Conservation (phyloP, 345 rosid genomes). For the Lenwebbia sp. region DNA sequence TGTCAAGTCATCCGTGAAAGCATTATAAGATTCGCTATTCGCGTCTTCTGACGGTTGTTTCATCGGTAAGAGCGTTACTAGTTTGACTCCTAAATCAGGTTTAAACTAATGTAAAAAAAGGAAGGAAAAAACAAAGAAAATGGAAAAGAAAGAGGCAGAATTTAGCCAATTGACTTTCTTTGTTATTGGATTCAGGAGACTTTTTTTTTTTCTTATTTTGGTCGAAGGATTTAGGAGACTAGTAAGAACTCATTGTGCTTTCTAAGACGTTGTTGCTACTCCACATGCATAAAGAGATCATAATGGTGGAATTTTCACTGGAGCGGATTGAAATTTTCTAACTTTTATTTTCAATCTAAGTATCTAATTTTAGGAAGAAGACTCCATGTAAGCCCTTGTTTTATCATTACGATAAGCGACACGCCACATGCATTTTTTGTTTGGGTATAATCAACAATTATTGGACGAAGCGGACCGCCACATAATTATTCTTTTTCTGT, state of each 20-base stretch:
- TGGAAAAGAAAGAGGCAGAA: background rate
- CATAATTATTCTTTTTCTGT: background rate
- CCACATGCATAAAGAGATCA: background rate
- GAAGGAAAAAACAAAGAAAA: background rate
- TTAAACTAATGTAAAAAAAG: background rate
- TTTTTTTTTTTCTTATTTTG: too few species aligned
- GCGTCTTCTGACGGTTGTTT: background rate
- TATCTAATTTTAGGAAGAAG: background rate
- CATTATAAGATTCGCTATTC: background rate
- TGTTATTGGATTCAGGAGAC: background rate
- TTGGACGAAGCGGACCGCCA: background rate
- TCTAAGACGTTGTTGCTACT: background rate
- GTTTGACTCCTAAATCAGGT: background rate
- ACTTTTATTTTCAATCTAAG: background rate
- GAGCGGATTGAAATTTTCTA: background rate
- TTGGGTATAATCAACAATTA: background rate
- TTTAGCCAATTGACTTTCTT: background rate
- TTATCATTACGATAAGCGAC: background rate
- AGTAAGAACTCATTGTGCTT: background rate
- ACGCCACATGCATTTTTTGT: background rate
- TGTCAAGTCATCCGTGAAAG: background rate
- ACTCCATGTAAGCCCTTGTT: background rate
- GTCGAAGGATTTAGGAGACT: too few species aligned
- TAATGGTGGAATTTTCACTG: background rate
- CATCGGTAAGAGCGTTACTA: accelerated